Base-by-base conservation (phyloP, 768 basidiomycete species). In the Boletus bicolor region DNA sequence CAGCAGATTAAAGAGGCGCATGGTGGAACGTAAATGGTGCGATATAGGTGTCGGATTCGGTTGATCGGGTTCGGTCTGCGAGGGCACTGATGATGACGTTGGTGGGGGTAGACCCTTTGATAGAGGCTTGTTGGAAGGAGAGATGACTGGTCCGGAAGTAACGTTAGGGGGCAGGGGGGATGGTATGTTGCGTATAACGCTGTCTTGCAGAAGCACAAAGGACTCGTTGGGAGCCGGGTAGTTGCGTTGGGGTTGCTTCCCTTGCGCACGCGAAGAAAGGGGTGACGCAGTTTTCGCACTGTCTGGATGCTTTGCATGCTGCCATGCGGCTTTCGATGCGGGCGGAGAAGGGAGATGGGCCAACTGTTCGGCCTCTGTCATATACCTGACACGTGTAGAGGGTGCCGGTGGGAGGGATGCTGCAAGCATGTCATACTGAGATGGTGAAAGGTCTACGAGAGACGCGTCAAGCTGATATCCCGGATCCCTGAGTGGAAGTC, bases 201-300 rank as follows among this genome's bases (percentile, higher is more conserved):
- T 93, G 65, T 94, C 92, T 69, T 92, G 89, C 28, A 95, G 77
- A 42, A 97, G 79, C 56, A 97, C 90, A 73, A 95, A 97, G 26
- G 93, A 96, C 71, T 94, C 93, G 64, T 83, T 89, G 7, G 92
- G 89, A 41, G 82, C 76, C 34, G 74, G 77, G 19, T 76, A 70
- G 42, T 63, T 75, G 55, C 79, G 81, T 63, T 82, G 82, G 19
- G 81, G 75, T 59, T 83, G 85, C 64, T 85, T 88, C 59, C 78
- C 81, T 69, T 81, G 81, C 26, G 80, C 76, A 62, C 80, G 82
- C 57, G 81, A 69, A 35, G 85, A 83, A 47, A 81, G 70, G 24
- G 77, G 67, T 66, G 67, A 64, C 2, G 76, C 68, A 32, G 64
- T 54, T 51, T 62, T 64, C 26, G 74, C 68, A 11, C 68, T 54